Base-by-base conservation (phyloP, 257 asterid species). In the Osmanthus fragrans region DNA sequence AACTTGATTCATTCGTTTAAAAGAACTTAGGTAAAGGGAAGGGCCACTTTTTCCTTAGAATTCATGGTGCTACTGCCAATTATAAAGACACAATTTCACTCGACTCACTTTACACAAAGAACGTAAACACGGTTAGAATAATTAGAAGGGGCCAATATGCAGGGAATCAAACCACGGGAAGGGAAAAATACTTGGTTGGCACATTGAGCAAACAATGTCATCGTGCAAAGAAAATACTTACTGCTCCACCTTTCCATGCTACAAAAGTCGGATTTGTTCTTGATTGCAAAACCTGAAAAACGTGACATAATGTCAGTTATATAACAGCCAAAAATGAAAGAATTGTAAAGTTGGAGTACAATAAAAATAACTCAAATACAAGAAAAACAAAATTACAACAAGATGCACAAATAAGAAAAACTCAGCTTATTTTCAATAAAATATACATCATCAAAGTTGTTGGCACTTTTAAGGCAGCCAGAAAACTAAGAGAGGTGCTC, bases 191-290 rank as follows among this genome's bases (percentile, higher is more conserved):
- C 29, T 63, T 63, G 69, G 69, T 63, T 63, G 36, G 56, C 69
- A 63, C 5, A 63, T 27, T 30, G 42, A 68, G 15, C 36, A 64
- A 30, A 33, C 66, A 15, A 39, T 39, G 47, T 49, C 13, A 25
- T 8, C 18, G 34, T 47, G 32, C 19, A 36, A 70, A 70, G 40
- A 80, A 80, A 70, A 72, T 76, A 90, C 99, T 87, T 84, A 95
- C 97, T 37, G 88, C 97, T 86, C 98, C 99, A 74, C 99, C 97
- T 89, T 90, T 95, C 99, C 99, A 95, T 37, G 97, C 19, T 23
- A 92, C 96, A 76, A 79, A 84, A 54, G 93, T 73, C 19, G 98
- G 96, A 79, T 87, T 86, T 70, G 91, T 89, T 82, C 98, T 90
- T 36, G 99, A 87, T 69, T 83, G 99, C 87, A 95, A 80, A 81